Percentiles rank a stretch among this genome's conserved stretches.
Conservation (phyloP, 1,139 yeast species). For the Hansenula lynferdii region DNA sequence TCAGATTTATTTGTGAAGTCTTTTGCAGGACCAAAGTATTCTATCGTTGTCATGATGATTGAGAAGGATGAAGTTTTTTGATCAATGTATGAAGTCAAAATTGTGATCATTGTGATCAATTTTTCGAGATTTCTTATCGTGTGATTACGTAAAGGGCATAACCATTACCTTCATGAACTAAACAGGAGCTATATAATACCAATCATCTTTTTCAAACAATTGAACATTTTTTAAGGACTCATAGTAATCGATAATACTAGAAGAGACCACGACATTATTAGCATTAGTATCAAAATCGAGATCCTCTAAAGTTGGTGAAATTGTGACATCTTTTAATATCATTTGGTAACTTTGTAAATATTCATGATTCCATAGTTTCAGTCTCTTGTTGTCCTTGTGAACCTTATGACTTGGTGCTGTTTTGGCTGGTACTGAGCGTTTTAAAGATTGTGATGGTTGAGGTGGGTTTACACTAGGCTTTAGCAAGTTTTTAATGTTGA, state of each 20-base stretch:
- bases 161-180: too few species aligned
- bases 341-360: neutral
- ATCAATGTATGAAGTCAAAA: neutral
- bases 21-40: constrained; percentile 16
- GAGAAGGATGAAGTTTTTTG: too few species aligned
- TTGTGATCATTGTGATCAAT: too few species aligned
- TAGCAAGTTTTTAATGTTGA: neutral
- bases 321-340: neutral
- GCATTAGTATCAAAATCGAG: neutral
- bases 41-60: constrained; percentile 3
- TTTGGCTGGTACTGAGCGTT: neutral
- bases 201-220: neutral
- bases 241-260: neutral
- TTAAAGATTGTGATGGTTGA: neutral
- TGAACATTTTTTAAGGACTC: neutral
- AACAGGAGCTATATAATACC: neutral
- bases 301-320: too few species aligned
- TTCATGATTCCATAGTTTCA: neutral
- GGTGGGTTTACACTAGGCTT: too few species aligned
- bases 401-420: neutral
- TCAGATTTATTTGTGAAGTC: constrained; percentile 6
- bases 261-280: neutral
- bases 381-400: neutral
- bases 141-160: too few species aligned
- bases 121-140: too few species aligned